Percentiles rank a stretch among this genome's conserved stretches.
Conservation (phyloP, 2,329 filamentous ascomycete species). For the Chaetomiaceae sp. region DNA sequence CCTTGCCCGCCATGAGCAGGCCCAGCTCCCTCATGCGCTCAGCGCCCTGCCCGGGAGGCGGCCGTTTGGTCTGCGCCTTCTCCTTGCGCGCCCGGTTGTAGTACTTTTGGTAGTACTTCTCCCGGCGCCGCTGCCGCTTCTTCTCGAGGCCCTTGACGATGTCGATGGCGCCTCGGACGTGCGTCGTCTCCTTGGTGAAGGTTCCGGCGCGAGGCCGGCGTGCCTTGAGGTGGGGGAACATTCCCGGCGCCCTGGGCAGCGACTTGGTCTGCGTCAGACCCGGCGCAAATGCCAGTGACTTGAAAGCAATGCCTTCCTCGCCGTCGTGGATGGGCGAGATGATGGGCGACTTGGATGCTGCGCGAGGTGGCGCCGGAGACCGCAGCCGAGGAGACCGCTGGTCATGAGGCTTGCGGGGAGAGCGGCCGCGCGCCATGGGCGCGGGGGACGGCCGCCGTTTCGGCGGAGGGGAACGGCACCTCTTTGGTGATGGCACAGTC, state of each 20-base stretch:
- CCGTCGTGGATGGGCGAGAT: conserved; percentile 41
- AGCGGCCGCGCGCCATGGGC: conserved; percentile 47
- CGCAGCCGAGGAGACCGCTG: conserved; percentile 65
- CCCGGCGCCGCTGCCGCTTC: conserved; percentile 86
- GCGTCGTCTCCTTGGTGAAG: conserved; percentile 50
- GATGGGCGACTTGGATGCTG: conserved; percentile 45
- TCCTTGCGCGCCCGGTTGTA: conserved; percentile 76
- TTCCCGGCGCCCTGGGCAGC: conserved; percentile 71
- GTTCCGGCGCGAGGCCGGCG: conserved; percentile 30
- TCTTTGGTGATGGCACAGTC: conserved; percentile 54
- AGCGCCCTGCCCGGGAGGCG: conserved; percentile 78
- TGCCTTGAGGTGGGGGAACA: conserved; percentile 54
- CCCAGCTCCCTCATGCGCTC: conserved; percentile 93
- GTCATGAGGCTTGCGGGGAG: conserved; percentile 58
- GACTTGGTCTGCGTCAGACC: conserved; percentile 77
- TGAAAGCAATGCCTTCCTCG: conserved; percentile 39
- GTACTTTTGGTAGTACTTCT: conserved; percentile 87
- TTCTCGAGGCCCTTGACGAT: conserved; percentile 95
- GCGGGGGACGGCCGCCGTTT: conserved; percentile 48
- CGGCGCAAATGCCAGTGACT: conserved; percentile 54
- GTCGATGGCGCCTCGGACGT: conserved; percentile 89
- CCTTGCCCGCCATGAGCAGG: conserved; percentile 78
- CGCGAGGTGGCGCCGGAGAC: conserved; percentile 64
- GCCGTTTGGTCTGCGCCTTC: conserved; percentile 57
- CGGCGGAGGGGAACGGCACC: conserved; percentile 53